A percentile compares a stretch with the other conserved stretches of the same genome.
These are phyloP conservation scores for Torulaspora pretoriensis DNA, from an alignment of 1,139 yeast genomes.

Conservation along the genomic window DNA sequence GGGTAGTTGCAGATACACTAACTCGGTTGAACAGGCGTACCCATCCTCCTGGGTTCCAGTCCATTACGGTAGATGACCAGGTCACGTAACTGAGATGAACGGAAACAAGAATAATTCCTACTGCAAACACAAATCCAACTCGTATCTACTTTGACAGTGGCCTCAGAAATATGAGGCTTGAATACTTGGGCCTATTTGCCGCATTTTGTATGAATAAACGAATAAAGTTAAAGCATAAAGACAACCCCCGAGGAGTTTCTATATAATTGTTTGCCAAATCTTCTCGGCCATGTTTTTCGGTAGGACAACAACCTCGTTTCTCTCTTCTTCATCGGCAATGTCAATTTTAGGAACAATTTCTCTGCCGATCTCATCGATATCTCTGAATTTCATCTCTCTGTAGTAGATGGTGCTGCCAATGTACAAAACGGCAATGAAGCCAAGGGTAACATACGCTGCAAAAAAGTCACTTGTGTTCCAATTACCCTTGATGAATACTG, in stretches of 20 bases:
- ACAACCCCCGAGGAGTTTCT: not conserved
- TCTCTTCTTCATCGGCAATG: constrained; percentile 17
- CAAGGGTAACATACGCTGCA: constrained; percentile 56
- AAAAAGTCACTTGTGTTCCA: constrained; percentile 45
- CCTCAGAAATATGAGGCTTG: no score
- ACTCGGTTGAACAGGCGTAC: no score
- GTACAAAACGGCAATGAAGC: constrained; percentile 45
- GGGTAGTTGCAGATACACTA: no score
- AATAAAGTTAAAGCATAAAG: not conserved
- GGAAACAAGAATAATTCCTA: no score
- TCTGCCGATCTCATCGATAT: constrained; percentile 42
- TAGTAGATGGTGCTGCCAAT: constrained; percentile 40
- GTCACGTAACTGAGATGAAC: no score
- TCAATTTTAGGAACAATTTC: constrained; percentile 19
- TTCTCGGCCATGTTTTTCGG: constrained; percentile 17
- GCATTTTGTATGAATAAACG: no score
- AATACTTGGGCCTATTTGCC: no score
- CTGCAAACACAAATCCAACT: no score
- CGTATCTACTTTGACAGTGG: no score
- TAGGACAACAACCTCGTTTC: constrained; percentile 9
- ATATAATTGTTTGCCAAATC: constrained; percentile 10
- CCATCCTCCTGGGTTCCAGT: no score
- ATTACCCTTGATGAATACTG: constrained; percentile 44
- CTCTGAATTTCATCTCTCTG: constrained; percentile 37
- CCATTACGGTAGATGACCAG: no score